Conservation (phyloP, 441 rosid genomes). For the Breynia disticha region DNA sequence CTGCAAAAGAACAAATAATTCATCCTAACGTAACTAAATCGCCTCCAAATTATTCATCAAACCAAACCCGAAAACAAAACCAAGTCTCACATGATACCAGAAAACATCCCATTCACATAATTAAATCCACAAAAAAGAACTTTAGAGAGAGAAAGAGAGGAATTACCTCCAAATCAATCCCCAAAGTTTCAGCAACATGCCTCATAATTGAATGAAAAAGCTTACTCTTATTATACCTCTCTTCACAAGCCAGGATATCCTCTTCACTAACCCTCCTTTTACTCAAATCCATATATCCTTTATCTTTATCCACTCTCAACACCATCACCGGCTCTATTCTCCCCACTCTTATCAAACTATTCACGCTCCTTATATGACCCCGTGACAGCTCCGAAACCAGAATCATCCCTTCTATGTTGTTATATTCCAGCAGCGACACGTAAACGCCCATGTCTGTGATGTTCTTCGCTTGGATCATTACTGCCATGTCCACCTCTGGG, state of each 20-base stretch:
- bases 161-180: conserved; percentile 83
- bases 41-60: too few relatives aligned
- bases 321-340: conserved; percentile 98
- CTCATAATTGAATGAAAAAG: conserved; percentile 96
- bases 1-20: too few relatives aligned
- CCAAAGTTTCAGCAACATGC: conserved; percentile 84
- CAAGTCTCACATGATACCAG: too few relatives aligned
- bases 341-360: conserved; percentile 88
- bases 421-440: conserved; percentile 88
- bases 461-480: conserved; percentile 94
- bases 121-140: too few relatives aligned
- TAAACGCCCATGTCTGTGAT: conserved; percentile 98
- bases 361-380: conserved; percentile 93
- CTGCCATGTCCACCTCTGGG: conserved; percentile 96
- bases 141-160: too few relatives aligned
- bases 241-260: conserved; percentile 89
- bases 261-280: conserved; percentile 92
- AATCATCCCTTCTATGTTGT: conserved; percentile 96
- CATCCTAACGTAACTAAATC: too few relatives aligned
- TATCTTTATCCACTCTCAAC: conserved; percentile 86
- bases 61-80: too few relatives aligned
- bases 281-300: conserved; percentile 90
- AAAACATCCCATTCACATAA: too few relatives aligned
- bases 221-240: conserved; percentile 96
- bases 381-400: conserved; percentile 96